Evolutionary conservation across 768 basidiomycete genomes (phyloP).

Genomic region (Boletus rex-veris): DNA sequence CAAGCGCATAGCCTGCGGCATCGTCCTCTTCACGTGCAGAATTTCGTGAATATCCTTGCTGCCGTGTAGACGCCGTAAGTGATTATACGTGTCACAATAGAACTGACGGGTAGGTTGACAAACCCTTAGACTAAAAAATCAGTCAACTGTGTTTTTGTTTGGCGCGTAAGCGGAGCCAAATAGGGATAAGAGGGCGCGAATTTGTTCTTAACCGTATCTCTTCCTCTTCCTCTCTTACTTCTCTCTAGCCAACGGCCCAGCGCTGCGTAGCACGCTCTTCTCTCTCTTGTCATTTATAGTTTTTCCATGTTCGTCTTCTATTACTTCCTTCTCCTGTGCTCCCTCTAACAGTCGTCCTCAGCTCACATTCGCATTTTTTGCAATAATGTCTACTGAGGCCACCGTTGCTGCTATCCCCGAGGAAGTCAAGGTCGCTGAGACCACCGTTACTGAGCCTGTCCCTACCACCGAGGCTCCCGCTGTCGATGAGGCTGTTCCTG

Average conservation of each 20-base stretch:
- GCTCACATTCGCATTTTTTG: conserved; percentile 54
- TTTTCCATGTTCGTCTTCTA: conserved; percentile 42
- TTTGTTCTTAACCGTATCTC: conserved; percentile 37
- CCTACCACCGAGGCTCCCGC: conserved; percentile 28
- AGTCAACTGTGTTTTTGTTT: conserved; percentile 37
- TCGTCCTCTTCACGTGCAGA: not conserved
- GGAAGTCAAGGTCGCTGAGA: conserved; percentile 51
- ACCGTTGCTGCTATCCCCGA: conserved; percentile 47
- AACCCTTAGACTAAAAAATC: conserved; percentile 20
- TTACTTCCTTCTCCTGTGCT: not conserved
- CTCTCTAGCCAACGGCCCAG: conserved; percentile 49
- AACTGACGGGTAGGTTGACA: conserved; percentile 10
- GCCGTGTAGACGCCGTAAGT: conserved; percentile 5
- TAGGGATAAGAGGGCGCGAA: conserved; percentile 40
- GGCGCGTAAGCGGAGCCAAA: conserved; percentile 40
- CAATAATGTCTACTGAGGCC: conserved; percentile 80
- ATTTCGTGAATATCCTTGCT: not conserved
- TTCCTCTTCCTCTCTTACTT: conserved; percentile 54
- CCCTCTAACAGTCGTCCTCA: conserved; percentile 25
- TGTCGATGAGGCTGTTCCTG: conserved; percentile 32
- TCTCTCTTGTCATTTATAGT: conserved; percentile 58
- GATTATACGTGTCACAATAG: conserved; percentile 3
- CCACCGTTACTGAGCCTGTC: conserved; percentile 30
- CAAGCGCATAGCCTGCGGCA: not conserved
- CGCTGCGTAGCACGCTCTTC: conserved; percentile 56